Evolutionary conservation across 2,329 filamentous ascomycete species (phyloP).

Genomic region (Alternaria triticina): DNA sequence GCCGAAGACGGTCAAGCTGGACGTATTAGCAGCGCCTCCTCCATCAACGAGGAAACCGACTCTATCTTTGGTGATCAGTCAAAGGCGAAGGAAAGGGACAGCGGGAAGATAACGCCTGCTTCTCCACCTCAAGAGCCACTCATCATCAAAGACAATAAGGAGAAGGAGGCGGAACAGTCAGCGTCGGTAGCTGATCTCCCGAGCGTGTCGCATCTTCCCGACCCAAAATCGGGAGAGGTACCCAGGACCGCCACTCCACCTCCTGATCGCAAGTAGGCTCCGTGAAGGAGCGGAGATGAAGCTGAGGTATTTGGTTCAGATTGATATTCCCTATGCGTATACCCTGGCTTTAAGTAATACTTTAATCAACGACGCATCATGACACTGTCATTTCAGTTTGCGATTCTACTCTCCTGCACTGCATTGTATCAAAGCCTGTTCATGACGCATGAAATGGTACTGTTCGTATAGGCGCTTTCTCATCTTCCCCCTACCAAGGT

Average conservation of each 20-base stretch:
- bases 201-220: constrained; percentile 45
- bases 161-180: constrained; percentile 23
- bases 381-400: background rate
- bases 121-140: constrained; percentile 27
- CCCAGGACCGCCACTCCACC: constrained; percentile 18
- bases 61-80: constrained; percentile 34
- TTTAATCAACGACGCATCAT: constrained; percentile 1
- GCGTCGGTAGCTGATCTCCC: constrained; percentile 43
- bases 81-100: constrained; percentile 21
- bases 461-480: too few species aligned
- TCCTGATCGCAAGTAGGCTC: constrained; percentile 15
- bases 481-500: background rate
- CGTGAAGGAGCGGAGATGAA: background rate
- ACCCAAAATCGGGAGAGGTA: constrained; percentile 31
- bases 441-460: too few species aligned
- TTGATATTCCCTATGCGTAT: constrained; percentile 20
- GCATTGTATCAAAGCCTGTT: too few species aligned
- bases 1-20: constrained; percentile 38
- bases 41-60: constrained; percentile 37
- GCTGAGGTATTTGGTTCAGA: constrained; percentile 18
- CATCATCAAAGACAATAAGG: constrained; percentile 36
- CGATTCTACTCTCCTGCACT: background rate
- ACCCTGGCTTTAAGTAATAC: constrained; percentile 15
- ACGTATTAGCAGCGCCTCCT: constrained; percentile 37
- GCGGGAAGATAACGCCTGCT: constrained; percentile 18